Evolutionary conservation across 495 filamentous ascomycete genomes (phyloP), one percentile per base, ranked within the genome.

Genomic region (Parathielavia hyrcaniae): DNA sequence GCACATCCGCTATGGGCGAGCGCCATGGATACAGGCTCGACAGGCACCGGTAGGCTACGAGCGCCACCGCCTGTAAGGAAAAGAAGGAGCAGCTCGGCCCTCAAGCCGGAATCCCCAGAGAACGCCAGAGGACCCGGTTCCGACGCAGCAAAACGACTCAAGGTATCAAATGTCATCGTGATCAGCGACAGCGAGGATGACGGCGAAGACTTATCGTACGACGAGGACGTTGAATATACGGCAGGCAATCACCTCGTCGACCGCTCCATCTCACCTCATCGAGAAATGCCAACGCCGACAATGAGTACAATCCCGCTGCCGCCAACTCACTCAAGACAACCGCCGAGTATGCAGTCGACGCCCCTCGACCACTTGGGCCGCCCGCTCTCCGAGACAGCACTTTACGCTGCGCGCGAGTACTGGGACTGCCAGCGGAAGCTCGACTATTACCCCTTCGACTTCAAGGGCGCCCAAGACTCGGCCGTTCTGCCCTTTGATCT

Each of bases 171-270:
- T 12, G 14, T 44, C 22, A 53, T 53, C 20, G 14, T 52, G 6
- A 40, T 52, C 50, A 52, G 50, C 13, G 50, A 43, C 39, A 39
- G 43, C 22, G 50, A 53, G 4, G 50, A 43, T 20, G 52, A 35
- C 55, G n/a, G 60, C 69, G 16, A 43, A 11, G 1, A 19, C 16
- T 14, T 14, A 43, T 19, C 26, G 26, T 1, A 43, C 40, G 40
- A 43, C 40, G 36, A 12, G 36, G 36, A 39, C 36, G 6, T 3
- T 30, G 26, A 30, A 2, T 30, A 30, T 6, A 2, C 26, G 26
- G 26, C 3, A 38, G 1, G 3, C 5, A 35, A 35, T 10, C 10
- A 38, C 3, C 1, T 10, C 13, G 9, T 1, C 13, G 35, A 38
- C 35, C 9, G 10, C 8, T 23, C 19, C 19, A 6, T 5, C 4